phyloP scores from a whole-genome alignment of 331 rosid species.

The Quercus phellos region DNA sequence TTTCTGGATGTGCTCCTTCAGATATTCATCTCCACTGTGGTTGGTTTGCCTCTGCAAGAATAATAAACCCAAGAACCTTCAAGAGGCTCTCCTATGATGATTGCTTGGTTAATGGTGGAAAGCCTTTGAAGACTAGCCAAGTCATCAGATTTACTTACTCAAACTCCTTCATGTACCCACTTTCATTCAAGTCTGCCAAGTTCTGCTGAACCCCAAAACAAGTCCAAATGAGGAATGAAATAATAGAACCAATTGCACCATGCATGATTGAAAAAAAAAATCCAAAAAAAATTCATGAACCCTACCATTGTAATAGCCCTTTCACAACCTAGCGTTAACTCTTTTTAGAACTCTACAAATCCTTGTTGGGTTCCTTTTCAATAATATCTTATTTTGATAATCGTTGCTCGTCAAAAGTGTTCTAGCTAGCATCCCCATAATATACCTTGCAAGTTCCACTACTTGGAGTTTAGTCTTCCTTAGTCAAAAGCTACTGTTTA shows the following conservation, averaged over 20 bases:
- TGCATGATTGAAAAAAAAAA: background rate
- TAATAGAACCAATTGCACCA: background rate
- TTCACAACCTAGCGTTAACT: background rate
- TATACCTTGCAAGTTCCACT: background rate
- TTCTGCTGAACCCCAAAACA: constrained; percentile 32
- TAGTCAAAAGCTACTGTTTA: constrained; percentile 8
- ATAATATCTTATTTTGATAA: background rate
- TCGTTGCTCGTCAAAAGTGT: background rate
- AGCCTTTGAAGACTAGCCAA: constrained; percentile 32
- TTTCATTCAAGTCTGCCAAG: constrained; percentile 51
- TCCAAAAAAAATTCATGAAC: background rate
- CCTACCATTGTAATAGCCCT: background rate
- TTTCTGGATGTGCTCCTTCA: constrained; percentile 48
- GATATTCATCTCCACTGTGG: constrained; percentile 66
- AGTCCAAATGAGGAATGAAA: background rate
- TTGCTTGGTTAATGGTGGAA: constrained; percentile 63
- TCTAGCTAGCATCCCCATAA: background rate
- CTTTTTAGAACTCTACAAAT: background rate
- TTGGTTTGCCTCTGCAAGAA: constrained; percentile 72
- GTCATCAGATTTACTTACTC: constrained; percentile 55
- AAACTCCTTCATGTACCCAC: constrained; percentile 60
- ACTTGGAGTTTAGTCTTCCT: background rate
- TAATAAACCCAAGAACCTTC: constrained; percentile 48
- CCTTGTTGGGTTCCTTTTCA: background rate
- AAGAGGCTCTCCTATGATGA: constrained; percentile 58